Evolutionary conservation across 495 filamentous ascomycete genomes (phyloP).

Genomic region (Chaetomium fimeti): DNA sequence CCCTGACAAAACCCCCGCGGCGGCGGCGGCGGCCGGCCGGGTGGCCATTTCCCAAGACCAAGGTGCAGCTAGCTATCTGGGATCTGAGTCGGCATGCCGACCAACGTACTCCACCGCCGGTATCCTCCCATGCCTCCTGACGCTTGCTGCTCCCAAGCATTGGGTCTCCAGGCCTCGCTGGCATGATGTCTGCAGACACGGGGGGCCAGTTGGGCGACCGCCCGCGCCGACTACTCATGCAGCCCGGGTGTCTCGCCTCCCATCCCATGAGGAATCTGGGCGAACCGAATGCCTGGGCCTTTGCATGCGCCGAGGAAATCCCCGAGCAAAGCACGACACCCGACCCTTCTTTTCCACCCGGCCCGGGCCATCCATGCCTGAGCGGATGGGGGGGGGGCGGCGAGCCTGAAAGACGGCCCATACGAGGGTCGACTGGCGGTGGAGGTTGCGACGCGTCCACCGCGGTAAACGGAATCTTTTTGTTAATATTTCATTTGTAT

Average conservation of each 20-base stretch:
- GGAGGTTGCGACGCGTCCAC: not conserved
- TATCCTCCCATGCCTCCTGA: not conserved
- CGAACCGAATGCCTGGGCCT: not conserved
- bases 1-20: not conserved
- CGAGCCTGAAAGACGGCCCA: not conserved
- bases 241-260: too few species aligned
- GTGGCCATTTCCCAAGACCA: not conserved
- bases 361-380: too few species aligned
- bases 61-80: not conserved
- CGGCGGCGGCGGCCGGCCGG: not conserved
- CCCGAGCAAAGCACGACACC: not conserved
- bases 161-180: not conserved
- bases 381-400: too few species aligned
- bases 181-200: conserved; percentile 8
- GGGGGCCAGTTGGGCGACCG: not conserved
- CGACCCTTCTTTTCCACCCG: not conserved
- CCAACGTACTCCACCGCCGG: not conserved
- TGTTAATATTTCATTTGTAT: too few species aligned
- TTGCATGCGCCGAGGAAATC: conserved; percentile 5
- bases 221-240: not conserved
- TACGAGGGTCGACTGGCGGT: not conserved
- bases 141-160: not conserved
- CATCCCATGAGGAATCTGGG: not conserved
- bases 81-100: not conserved
- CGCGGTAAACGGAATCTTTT: not conserved